Conservation (phyloP, 2,329 filamentous ascomycete genomes). For the Monosporascus ibericus region DNA sequence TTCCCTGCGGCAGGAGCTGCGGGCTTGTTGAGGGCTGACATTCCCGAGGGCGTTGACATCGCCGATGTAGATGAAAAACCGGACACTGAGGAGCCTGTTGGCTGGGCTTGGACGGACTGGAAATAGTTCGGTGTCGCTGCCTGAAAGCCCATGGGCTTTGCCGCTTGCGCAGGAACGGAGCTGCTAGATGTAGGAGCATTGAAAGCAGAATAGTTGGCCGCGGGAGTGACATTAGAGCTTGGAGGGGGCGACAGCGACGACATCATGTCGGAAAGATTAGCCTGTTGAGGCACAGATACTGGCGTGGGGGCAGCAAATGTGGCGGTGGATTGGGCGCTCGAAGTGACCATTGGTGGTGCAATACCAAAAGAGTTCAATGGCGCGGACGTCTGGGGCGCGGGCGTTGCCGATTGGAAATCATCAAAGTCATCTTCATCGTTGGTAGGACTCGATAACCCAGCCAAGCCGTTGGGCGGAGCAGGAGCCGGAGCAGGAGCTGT, state of each 20-base stretch:
- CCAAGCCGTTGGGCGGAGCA: slow-evolving; percentile 40
- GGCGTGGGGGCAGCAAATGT: slow-evolving; percentile 81
- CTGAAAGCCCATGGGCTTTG: slow-evolving; percentile 63
- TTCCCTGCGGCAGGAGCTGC: slow-evolving; percentile 42
- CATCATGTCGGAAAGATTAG: slow-evolving; percentile 75
- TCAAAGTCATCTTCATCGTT: slow-evolving; percentile 89
- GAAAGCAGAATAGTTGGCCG: slow-evolving; percentile 60
- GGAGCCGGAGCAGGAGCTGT: slow-evolving; percentile 35
- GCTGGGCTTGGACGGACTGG: slow-evolving; percentile 60
- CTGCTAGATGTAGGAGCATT: slow-evolving; percentile 38
- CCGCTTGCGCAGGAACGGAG: slow-evolving; percentile 32
- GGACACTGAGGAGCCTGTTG: slow-evolving; percentile 23
- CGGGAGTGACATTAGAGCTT: slow-evolving; percentile 48
- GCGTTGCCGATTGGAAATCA: slow-evolving; percentile 87
- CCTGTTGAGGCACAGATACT: slow-evolving; percentile 73
- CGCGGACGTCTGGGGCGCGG: slow-evolving; percentile 41
- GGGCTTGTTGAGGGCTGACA: slow-evolving; percentile 43
- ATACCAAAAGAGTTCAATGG: slow-evolving; percentile 38
- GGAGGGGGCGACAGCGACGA: slow-evolving; percentile 73
- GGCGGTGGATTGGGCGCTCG: slow-evolving; percentile 48
- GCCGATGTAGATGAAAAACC: slow-evolving; percentile 21
- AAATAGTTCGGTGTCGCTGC: slow-evolving; percentile 88
- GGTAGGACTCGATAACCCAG: slow-evolving; percentile 37
- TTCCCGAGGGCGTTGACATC: slow-evolving; percentile 22
- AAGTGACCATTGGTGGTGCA: slow-evolving; percentile 41